These are phyloP conservation scores for Monilinia fructicola DNA, from an alignment of 2,329 filamentous ascomycete genomes.

Conservation along the genomic window DNA sequence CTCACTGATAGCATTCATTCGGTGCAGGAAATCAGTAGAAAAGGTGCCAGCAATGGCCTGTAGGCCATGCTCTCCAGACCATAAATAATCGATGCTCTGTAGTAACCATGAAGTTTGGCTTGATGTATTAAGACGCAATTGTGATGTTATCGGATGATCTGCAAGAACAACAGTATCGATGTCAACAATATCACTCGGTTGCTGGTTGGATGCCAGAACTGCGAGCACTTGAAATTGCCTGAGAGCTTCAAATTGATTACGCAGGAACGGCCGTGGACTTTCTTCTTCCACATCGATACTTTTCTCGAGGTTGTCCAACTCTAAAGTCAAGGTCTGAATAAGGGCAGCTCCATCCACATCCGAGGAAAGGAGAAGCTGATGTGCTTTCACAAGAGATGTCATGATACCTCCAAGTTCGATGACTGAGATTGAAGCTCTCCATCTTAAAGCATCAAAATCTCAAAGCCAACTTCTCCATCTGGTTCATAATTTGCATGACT, in stretches of 20 bases:
- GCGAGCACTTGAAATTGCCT: slow-evolving; percentile 46
- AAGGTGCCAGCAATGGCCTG: slow-evolving; percentile 51
- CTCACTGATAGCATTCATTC: slow-evolving; percentile 51
- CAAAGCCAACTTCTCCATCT: slow-evolving; percentile 56
- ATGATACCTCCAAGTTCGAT: slow-evolving; percentile 54
- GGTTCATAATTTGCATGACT: slow-evolving; percentile 48
- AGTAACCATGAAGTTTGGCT: slow-evolving; percentile 32
- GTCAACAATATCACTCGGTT: slow-evolving; percentile 24
- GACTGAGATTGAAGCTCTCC: slow-evolving; percentile 55
- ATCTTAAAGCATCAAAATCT: slow-evolving; percentile 61
- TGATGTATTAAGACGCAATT: slow-evolving; percentile 36
- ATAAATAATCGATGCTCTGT: slow-evolving; percentile 38
- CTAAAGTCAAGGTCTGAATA: slow-evolving; percentile 50
- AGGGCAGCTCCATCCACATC: slow-evolving; percentile 42
- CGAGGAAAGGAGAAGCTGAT: slow-evolving; percentile 53
- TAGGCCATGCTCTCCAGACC: slow-evolving; percentile 38
- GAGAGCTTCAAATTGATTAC: slow-evolving; percentile 56
- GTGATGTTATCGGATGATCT: slow-evolving; percentile 35
- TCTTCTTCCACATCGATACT: slow-evolving; percentile 46
- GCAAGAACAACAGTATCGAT: slow-evolving; percentile 37
- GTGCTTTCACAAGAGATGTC: slow-evolving; percentile 55
- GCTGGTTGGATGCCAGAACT: slow-evolving; percentile 23
- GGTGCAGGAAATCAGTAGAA: slow-evolving; percentile 55
- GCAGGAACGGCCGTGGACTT: slow-evolving; percentile 51
- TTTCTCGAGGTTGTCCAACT: slow-evolving; percentile 53